phyloP scores from a whole-genome alignment of 2,329 filamentous ascomycete genomes.

The Pyrenophora teres region DNA sequence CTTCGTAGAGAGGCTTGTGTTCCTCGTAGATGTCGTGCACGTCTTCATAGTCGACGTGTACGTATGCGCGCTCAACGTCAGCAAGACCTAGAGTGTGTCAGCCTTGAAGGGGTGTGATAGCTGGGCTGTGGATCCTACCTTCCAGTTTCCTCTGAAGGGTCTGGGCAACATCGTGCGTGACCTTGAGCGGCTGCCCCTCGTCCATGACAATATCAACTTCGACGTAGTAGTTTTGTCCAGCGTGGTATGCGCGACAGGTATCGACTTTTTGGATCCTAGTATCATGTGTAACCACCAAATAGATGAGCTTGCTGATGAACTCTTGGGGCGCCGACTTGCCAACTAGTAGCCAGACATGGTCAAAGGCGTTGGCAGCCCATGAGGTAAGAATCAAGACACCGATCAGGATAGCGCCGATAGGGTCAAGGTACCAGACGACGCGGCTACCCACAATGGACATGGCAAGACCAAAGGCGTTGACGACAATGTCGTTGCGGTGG shows the following conservation, averaged over 20 bases:
- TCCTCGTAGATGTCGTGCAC: constrained; percentile 48
- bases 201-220: constrained; percentile 67
- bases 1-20: constrained; percentile 47
- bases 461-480: constrained; percentile 61
- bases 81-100: constrained; percentile 32
- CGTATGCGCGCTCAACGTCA: constrained; percentile 53
- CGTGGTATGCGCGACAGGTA: constrained; percentile 65
- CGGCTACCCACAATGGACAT: constrained; percentile 61
- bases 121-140: constrained; percentile 38
- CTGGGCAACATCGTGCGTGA: constrained; percentile 66
- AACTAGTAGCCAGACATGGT: constrained; percentile 66
- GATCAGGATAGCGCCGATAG: constrained; percentile 64
- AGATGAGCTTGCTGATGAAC: constrained; percentile 62
- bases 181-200: constrained; percentile 58
- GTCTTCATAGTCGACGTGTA: constrained; percentile 56
- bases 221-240: constrained; percentile 65
- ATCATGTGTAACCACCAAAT: constrained; percentile 61
- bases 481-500: constrained; percentile 62
- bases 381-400: constrained; percentile 65
- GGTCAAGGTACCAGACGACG: constrained; percentile 64
- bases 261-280: constrained; percentile 62
- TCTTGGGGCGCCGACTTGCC: constrained; percentile 65
- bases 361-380: constrained; percentile 64
- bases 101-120: neutral
- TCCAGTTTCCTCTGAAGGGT: constrained; percentile 65